A percentile compares a stretch with the other conserved stretches of the same genome.
phyloP scores from a whole-genome alignment of 1,284 basidiomycete species.

The Malassezia japonica region DNA sequence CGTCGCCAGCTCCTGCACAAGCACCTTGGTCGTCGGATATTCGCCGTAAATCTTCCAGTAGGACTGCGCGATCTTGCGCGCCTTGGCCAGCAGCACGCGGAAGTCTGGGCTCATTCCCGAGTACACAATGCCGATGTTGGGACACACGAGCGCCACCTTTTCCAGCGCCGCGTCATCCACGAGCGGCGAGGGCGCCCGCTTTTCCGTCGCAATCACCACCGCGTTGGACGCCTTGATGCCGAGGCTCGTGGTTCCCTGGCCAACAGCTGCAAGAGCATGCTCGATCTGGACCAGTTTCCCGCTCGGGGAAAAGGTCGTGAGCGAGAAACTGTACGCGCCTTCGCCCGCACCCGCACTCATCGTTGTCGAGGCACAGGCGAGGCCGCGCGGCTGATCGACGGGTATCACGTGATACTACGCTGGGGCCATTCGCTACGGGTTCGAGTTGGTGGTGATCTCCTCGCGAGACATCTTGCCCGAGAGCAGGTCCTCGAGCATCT shows the following conservation, averaged over 20 bases:
- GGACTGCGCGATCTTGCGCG: conserved; percentile 91
- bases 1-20: conserved; percentile 93
- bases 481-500: conserved; percentile 27
- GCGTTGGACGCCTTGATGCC: conserved; percentile 99
- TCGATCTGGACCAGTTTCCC: conserved; percentile 85
- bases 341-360: conserved; percentile 46
- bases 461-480: conserved; percentile 5
- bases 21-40: conserved; percentile 91
- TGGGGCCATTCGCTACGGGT: background rate
- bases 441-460: conserved; percentile 5
- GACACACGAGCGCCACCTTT: conserved; percentile 86
- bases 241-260: conserved; percentile 76
- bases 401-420: conserved; percentile 2
- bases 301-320: conserved; percentile 96
- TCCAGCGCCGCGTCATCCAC: conserved; percentile 96
- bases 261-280: conserved; percentile 90
- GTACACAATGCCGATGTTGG: conserved; percentile 98
- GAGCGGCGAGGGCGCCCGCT: conserved; percentile 92
- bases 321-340: conserved; percentile 67
- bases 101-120: conserved; percentile 96
- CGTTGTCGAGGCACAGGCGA: conserved; percentile 2
- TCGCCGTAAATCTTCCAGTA: conserved; percentile 99
- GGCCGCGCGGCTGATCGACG: conserved; percentile 13
- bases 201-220: conserved; percentile 97
- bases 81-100: conserved; percentile 80